Evolutionary conservation across 139 green algal species (phyloP), one percentile per base, ranked within the genome.

Genomic region (Tetraselmis striata): DNA sequence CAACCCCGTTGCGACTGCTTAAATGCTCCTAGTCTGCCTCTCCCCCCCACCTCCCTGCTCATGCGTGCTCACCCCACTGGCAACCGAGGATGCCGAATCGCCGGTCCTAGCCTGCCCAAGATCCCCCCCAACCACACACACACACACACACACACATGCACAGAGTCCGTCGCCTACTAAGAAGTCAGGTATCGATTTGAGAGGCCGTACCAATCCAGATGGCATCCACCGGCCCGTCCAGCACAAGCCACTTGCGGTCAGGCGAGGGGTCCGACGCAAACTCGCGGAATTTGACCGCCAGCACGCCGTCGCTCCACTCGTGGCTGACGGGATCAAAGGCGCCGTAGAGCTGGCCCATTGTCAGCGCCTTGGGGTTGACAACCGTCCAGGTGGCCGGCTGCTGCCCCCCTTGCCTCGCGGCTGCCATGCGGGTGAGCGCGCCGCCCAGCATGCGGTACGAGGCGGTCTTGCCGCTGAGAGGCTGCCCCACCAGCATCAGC

Each of bases 231-330:
- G 80, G 80, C 2, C 80, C 80, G 67, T 84, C 80, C n/a, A 84
- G 31, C 29, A 84, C 67, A 1, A 84, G 29, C 83, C 80, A 83
- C 83, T 89, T 88, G 1, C 80, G 78, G 75, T 83, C 59, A 1
- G 75, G 75, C 28, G 29, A 79, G 26, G 80, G 80, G 59, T 78
- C n/a, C 45, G 29, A 77, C 23, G 80, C 80, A 80, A 32, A 32
- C 67, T 79, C 30, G n/a, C 83, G 78, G 81, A 86, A 90, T 1
- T 78, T 84, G 59, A 87, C 83, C 11, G 83, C 86, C 26, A 90
- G 86, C 29, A 86, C 77, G 78, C 86, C 86, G 83, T 90, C 86
- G 27, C n/a, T 74, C 86, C 86, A 90, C 82, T 90, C 86, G 32
- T 87, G 86, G 59, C 83, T 85, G 31, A 79, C 77, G 28, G 59